These are phyloP conservation scores for Dimocarpus longan DNA, from an alignment of 345 rosid species.

Conservation along the genomic window DNA sequence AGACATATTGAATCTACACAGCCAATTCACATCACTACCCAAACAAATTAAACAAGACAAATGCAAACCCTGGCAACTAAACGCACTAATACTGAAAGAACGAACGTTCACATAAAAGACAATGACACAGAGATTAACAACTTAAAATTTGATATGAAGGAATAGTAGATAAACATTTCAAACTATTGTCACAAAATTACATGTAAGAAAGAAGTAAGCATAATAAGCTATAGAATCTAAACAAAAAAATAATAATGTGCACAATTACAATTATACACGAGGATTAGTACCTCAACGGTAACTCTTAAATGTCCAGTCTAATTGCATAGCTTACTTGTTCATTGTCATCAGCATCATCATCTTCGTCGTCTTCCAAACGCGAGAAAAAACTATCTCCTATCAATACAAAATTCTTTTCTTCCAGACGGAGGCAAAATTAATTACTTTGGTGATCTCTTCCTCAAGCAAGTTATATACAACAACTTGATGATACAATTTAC, in stretches of 20 bases:
- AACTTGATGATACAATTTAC: constrained; percentile 36
- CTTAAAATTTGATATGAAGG: neutral
- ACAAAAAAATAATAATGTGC: constrained; percentile 1
- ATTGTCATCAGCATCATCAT: neutral
- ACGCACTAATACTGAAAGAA: neutral
- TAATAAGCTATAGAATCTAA: constrained; percentile 4
- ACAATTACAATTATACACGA: constrained; percentile 18
- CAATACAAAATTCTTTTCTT: constrained; percentile 27
- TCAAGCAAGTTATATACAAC: constrained; percentile 42
- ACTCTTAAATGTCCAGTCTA: constrained; percentile 15
- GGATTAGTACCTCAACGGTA: constrained; percentile 28
- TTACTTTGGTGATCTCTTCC: constrained; percentile 18
- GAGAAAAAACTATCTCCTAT: constrained; percentile 16
- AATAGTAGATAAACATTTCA: neutral
- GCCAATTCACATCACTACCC: constrained; percentile 4
- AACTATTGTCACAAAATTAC: neutral
- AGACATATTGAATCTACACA: constrained; percentile 3
- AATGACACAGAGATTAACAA: neutral
- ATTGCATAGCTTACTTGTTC: constrained; percentile 22
- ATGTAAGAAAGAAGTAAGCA: neutral
- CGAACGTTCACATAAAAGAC: neutral
- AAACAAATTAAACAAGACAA: neutral
- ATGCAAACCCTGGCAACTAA: neutral
- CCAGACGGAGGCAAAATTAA: neutral
- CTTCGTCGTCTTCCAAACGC: constrained; percentile 2